These are phyloP conservation scores for Solanum chmielewskii DNA, from an alignment of 257 asterid genomes.

Conservation along the genomic window DNA sequence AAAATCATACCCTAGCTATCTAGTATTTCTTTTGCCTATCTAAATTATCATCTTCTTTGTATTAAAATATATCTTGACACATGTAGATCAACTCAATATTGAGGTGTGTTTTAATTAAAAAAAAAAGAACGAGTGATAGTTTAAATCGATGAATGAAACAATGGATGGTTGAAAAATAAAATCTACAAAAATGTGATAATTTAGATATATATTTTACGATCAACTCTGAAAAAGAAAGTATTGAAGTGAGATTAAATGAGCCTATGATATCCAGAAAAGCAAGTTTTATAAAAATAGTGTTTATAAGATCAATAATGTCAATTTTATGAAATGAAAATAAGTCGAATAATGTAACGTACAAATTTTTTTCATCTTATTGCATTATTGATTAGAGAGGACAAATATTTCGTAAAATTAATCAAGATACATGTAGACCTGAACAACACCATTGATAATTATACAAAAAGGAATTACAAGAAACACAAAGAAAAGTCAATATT, in stretches of 20 bases:
- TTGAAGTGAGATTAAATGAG: no score
- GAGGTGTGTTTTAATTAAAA: background rate
- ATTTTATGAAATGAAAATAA: background rate
- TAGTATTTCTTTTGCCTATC: background rate
- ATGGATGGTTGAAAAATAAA: background rate
- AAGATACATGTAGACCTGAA: accelerated
- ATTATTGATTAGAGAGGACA: background rate
- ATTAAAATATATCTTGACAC: background rate
- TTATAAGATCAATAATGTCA: no score
- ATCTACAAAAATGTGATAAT: no score
- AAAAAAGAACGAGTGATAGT: background rate
- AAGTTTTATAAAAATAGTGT: no score
- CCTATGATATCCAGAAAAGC: background rate
- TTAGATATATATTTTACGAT: no score
- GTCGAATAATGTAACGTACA: accelerated
- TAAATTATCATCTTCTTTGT: background rate
- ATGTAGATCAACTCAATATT: background rate
- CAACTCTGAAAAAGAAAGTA: background rate
- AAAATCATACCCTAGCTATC: background rate
- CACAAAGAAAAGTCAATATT: background rate
- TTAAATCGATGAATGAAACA: background rate
- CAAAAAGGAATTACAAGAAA: background rate
- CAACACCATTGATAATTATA: background rate
- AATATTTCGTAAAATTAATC: background rate
- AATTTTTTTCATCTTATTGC: no score